A percentile compares a stretch with the other conserved stretches of the same genome.
phyloP scores from a whole-genome alignment of 257 asterid genomes.

The Ballota nigra region DNA sequence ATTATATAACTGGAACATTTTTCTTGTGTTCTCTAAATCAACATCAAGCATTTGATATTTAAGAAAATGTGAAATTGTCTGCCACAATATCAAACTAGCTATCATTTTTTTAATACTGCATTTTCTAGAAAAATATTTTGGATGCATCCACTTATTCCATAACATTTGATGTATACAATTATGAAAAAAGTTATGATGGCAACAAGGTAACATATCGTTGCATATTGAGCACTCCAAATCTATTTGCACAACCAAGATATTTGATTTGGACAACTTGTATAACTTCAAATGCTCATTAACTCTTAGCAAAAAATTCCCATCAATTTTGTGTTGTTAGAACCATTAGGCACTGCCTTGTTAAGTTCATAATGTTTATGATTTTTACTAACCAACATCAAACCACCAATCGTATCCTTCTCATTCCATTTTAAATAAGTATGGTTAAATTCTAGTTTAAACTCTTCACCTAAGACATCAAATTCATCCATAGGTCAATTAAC shows the following conservation, averaged over 20 bases:
- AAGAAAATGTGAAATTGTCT: conserved; percentile 67
- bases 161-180: conserved; percentile 67
- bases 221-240: conserved; percentile 77
- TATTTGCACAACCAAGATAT: conserved; percentile 34
- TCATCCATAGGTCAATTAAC: conserved; percentile 28
- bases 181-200: conserved; percentile 90
- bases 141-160: conserved; percentile 60
- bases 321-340: conserved; percentile 32
- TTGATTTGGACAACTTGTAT: conserved; percentile 40
- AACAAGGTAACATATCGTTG: conserved; percentile 83
- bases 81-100: conserved; percentile 72
- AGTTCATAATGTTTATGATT: conserved; percentile 33
- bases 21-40: conserved; percentile 46
- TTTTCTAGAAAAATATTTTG: conserved; percentile 69
- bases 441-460: conserved; percentile 33
- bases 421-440: conserved; percentile 24
- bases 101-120: conserved; percentile 59
- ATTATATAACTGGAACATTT: conserved; percentile 62
- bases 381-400: conserved; percentile 28
- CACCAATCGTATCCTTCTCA: conserved; percentile 28
- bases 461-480: conserved; percentile 41
- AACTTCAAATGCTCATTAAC: conserved; percentile 37
- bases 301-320: conserved; percentile 27
- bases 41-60: conserved; percentile 50
- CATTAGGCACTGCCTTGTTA: conserved; percentile 36